Evolutionary conservation across 805 yeast species (phyloP).

Genomic region (Hanseniaspora lachancei): DNA sequence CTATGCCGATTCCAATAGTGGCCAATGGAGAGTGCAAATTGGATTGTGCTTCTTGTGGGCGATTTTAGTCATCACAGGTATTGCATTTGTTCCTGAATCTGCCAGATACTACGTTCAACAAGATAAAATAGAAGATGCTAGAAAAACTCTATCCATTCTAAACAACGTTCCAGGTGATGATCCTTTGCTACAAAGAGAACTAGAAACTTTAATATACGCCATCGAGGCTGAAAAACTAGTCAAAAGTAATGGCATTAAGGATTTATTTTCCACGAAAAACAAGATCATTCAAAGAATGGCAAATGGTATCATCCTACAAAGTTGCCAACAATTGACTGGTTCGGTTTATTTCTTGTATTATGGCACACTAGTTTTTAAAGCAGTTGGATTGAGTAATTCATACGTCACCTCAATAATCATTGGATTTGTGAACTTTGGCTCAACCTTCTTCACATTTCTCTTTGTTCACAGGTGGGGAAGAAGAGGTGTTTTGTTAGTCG

Average conservation of each 20-base stretch:
- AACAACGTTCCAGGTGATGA: slow-evolving; percentile 44
- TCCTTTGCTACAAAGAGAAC: slow-evolving; percentile 42
- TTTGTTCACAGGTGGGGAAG: slow-evolving; percentile 45
- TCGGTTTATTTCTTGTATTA: slow-evolving; percentile 55
- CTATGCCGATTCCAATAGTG: slow-evolving; percentile 28
- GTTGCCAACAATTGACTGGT: slow-evolving; percentile 58
- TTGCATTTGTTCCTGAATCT: slow-evolving; percentile 55
- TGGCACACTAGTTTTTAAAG: slow-evolving; percentile 48
- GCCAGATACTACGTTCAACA: slow-evolving; percentile 52
- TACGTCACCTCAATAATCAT: slow-evolving; percentile 46
- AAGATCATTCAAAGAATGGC: slow-evolving; percentile 36
- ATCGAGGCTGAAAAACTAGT: slow-evolving; percentile 47
- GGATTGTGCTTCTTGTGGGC: slow-evolving; percentile 43
- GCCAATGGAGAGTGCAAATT: slow-evolving; percentile 64
- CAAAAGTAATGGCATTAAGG: slow-evolving; percentile 54
- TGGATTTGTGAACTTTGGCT: slow-evolving; percentile 47
- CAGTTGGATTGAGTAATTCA: slow-evolving; percentile 48
- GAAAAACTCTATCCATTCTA: slow-evolving; percentile 43
- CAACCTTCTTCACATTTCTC: slow-evolving; percentile 40
- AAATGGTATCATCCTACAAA: slow-evolving; percentile 44
- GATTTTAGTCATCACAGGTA: slow-evolving; percentile 27
- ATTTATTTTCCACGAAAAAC: slow-evolving; percentile 54
- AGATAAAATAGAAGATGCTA: slow-evolving; percentile 48
- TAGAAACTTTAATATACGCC: slow-evolving; percentile 45
- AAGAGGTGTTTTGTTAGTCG: slow-evolving; percentile 35